phyloP scores from a whole-genome alignment of 352 stramenopile species.

The Phytopythium oedochilum region DNA sequence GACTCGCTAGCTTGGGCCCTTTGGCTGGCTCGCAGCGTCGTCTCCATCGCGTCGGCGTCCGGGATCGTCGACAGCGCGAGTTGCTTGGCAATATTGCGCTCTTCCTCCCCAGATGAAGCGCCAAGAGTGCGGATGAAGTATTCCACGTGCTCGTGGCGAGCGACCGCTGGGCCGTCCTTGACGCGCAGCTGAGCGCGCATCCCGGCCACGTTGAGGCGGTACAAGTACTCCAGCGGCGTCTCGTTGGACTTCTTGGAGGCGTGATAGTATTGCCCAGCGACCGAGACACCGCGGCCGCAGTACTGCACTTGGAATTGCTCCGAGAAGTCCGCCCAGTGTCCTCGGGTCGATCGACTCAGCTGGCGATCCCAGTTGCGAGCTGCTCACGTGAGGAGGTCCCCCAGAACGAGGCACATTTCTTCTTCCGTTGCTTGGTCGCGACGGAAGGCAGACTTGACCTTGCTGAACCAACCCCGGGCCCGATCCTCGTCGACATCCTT shows the following conservation, averaged over 20 bases:
- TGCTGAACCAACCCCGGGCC: no score
- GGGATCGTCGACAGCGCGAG: neutral
- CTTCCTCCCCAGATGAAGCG: no score
- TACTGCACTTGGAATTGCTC: constrained; percentile 4
- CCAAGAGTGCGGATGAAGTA: constrained; percentile 5
- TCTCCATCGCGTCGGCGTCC: constrained; percentile 3
- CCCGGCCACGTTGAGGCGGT: constrained; percentile 3
- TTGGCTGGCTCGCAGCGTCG: neutral
- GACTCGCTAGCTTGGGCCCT: neutral
- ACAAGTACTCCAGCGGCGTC: constrained; percentile 6
- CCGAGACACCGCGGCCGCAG: constrained; percentile 2
- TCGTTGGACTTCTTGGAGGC: constrained; percentile 2
- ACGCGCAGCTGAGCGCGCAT: constrained; percentile 5
- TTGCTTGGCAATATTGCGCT: neutral
- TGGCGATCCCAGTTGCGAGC: constrained; percentile 4
- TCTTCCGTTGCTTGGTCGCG: constrained; percentile 3
- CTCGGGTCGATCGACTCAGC: neutral
- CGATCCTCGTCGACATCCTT: no score
- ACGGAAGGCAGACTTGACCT: no score
- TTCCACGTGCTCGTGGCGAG: constrained; percentile 7
- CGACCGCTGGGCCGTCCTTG: neutral
- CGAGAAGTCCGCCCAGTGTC: neutral
- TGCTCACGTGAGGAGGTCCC: constrained; percentile 1
- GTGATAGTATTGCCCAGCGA: constrained; percentile 7
- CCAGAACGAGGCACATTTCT: constrained; percentile 1